Evolutionary conservation across 1,284 basidiomycete genomes (phyloP).

Genomic region (Trichosporon ovoides): DNA sequence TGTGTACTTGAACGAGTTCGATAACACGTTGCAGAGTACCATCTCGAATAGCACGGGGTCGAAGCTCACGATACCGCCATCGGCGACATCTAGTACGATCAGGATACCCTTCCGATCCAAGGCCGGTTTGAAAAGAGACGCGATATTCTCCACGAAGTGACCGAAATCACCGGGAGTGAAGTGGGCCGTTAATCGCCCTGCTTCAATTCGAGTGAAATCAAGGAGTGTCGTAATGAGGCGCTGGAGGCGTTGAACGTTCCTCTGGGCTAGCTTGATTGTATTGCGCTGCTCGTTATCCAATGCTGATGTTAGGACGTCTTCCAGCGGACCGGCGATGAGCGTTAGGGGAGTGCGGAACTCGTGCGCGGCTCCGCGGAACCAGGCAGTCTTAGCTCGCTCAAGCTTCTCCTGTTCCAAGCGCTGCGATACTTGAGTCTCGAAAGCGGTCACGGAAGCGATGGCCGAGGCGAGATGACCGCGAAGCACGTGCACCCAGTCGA

Average conservation of each 20-base stretch:
- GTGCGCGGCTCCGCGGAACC: constrained; percentile 32
- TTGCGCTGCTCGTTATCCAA: constrained; percentile 14
- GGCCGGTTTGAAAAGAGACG: constrained; percentile 35
- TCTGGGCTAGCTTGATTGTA: constrained; percentile 23
- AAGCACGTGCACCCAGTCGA: constrained; percentile 27
- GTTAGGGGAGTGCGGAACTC: constrained; percentile 32
- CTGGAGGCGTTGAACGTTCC: constrained; percentile 29
- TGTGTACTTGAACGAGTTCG: constrained; percentile 37
- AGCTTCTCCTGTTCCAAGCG: constrained; percentile 16
- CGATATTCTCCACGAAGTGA: constrained; percentile 35
- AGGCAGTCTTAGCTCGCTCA: constrained; percentile 24
- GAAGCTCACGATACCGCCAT: constrained; percentile 30
- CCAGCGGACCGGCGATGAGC: constrained; percentile 27
- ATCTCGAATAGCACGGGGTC: constrained; percentile 45
- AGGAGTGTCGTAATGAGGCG: constrained; percentile 34
- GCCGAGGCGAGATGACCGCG: constrained; percentile 15
- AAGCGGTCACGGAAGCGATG: constrained; percentile 12
- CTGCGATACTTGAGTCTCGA: constrained; percentile 10
- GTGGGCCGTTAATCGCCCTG: constrained; percentile 28
- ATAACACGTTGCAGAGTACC: constrained; percentile 34
- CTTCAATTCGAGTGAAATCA: constrained; percentile 34
- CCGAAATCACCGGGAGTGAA: constrained; percentile 38
- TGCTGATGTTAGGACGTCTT: constrained; percentile 23
- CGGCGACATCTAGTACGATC: constrained; percentile 25
- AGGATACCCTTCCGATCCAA: constrained; percentile 27